phyloP scores from a whole-genome alignment of 2,329 filamentous ascomycete genomes.

The Botrytis aclada region DNA sequence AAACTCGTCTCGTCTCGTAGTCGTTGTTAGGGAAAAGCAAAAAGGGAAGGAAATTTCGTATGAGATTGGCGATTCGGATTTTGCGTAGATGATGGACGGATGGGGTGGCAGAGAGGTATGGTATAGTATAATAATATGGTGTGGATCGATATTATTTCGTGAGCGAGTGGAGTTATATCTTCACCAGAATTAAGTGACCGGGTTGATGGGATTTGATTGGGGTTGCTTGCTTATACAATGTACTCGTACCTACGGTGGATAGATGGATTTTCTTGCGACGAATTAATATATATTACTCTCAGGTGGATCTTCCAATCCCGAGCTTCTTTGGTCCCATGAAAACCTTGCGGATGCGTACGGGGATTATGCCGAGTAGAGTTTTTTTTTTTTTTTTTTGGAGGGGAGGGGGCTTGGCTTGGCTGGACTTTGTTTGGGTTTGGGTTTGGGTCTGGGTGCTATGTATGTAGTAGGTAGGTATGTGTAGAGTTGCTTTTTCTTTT shows the following conservation, averaged over 20 bases:
- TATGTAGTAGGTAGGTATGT: not conserved
- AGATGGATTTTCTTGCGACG: not conserved
- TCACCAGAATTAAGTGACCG: not conserved
- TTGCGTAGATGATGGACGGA: not conserved
- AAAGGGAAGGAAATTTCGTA: not conserved
- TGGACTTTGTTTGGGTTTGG: too few species aligned
- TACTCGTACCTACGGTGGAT: too few species aligned
- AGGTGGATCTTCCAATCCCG: not conserved
- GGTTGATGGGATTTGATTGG: not conserved
- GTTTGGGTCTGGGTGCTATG: too few species aligned
- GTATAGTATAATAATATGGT: too few species aligned
- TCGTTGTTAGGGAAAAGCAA: not conserved
- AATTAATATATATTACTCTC: not conserved
- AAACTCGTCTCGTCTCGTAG: not conserved
- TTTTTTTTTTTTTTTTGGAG: not conserved
- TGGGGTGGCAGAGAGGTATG: not conserved
- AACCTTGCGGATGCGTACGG: not conserved
- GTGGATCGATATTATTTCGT: not conserved
- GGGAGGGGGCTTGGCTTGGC: not conserved
- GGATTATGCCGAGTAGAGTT: not conserved
- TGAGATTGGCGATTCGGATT: not conserved
- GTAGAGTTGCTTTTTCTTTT: not conserved
- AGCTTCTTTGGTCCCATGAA: not conserved
- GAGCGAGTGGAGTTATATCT: conserved; percentile 2
- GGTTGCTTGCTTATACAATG: too few species aligned